Percentiles rank a stretch among this genome's conserved stretches.
These are phyloP conservation scores for Boeremia exigua DNA, from an alignment of 2,329 filamentous ascomycete species.

Conservation along the genomic window DNA sequence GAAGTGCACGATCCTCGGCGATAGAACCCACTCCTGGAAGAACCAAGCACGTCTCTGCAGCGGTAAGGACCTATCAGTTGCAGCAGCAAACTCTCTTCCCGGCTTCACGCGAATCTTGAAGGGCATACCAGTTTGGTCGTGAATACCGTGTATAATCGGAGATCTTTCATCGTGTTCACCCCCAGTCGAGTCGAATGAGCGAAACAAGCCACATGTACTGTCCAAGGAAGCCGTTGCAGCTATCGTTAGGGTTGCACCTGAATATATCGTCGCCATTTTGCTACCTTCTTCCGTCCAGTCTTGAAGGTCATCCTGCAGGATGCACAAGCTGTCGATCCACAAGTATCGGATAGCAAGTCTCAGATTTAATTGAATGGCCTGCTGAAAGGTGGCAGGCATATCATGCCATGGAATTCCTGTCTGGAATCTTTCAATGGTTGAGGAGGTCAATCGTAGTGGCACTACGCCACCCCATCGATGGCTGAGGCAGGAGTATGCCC, in stretches of 20 bases:
- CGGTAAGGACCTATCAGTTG: not conserved
- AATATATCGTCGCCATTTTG: slow-evolving; percentile 3
- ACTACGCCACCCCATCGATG: slow-evolving; percentile 5
- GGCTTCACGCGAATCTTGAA: not conserved
- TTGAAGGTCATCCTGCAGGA: not conserved
- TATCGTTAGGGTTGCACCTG: not conserved
- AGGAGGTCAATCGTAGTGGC: not conserved
- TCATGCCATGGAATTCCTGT: not conserved
- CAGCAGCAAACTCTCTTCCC: not conserved
- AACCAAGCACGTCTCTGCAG: not conserved
- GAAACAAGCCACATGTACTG: not conserved
- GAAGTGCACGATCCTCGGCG: not conserved
- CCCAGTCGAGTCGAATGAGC: not conserved
- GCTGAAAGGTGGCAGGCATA: not conserved
- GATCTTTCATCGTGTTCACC: too few species aligned
- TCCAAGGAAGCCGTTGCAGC: not conserved
- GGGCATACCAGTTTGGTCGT: not conserved
- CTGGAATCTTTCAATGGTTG: not conserved
- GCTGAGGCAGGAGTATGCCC: slow-evolving; percentile 1
- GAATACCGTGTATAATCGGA: not conserved
- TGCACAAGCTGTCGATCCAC: slow-evolving; percentile 14
- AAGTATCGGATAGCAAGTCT: not conserved
- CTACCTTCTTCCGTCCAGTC: not conserved
- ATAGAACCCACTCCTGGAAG: not conserved
- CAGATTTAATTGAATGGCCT: not conserved